Percentiles rank a stretch among this genome's conserved stretches.
Evolutionary conservation across 352 stramenopile genomes (phyloP).

Genomic region (Chrysophaeum taylorii): DNA sequence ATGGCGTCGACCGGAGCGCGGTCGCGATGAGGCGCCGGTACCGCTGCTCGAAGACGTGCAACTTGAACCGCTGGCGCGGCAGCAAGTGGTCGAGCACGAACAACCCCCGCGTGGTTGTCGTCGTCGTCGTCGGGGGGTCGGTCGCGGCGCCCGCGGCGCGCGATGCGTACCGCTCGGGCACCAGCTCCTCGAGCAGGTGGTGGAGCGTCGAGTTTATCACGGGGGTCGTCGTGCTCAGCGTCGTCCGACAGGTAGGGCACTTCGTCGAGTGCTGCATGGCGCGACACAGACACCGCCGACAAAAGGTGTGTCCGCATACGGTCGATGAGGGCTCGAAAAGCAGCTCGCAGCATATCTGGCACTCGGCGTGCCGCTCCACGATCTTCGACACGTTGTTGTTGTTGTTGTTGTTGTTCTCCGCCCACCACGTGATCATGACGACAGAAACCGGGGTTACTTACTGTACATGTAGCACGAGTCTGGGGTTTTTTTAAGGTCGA

Average conservation of each 20-base stretch:
- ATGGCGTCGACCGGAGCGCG: neutral
- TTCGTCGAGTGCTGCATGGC: neutral
- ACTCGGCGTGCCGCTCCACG: neutral
- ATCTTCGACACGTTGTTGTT: neutral
- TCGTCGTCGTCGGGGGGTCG: neutral
- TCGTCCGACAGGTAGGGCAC: neutral
- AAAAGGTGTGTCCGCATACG: neutral
- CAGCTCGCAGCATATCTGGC: neutral
- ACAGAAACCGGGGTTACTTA: too few relatives aligned
- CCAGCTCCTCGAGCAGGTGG: neutral
- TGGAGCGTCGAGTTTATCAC: neutral
- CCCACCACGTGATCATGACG: too few relatives aligned
- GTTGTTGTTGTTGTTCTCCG: too few relatives aligned
- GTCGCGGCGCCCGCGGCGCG: neutral
- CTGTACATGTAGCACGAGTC: too few relatives aligned
- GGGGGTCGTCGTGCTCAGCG: neutral
- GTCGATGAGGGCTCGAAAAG: neutral
- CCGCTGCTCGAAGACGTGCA: slow-evolving; percentile 8
- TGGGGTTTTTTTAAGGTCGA: too few relatives aligned
- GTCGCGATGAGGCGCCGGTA: neutral
- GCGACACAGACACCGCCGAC: neutral
- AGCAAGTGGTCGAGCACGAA: neutral
- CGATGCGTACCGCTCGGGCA: neutral
- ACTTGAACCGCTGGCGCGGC: neutral
- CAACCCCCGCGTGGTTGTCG: too few relatives aligned